Evolutionary conservation across 2,329 filamentous ascomycete species (phyloP), one percentile per base, ranked within the genome.

Genomic region (Periconia digitata): DNA sequence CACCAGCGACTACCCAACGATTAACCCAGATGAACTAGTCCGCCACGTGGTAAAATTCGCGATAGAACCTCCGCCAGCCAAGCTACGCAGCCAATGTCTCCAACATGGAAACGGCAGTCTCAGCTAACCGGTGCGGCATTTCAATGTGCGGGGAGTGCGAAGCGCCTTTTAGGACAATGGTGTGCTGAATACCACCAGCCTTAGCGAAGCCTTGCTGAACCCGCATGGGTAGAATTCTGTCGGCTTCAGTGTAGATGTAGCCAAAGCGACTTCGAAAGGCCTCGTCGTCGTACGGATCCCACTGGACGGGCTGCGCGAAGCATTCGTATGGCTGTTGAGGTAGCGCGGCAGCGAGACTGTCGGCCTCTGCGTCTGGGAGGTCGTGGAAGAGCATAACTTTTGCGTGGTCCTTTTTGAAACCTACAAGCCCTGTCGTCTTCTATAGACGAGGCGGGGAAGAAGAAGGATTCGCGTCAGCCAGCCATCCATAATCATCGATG

Each of bases 201-300:
- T 40, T 37, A 35, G 64, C 45, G 18, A 63, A 53, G n/a, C 44
- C 41, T 16, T 66, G 48, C 47, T 69, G 63, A 2, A 60, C 23
- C 3, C 48, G 37, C 5, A 52, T 43, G 6, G 59, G 53, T n/a
- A 70, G 29, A 1, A 58, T 59, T 18, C 43, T 49, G 37, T 70
- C 63, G 20, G 66, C 42, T 18, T 43, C 49, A 7, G 46, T 49
- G 22, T 45, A 41, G 23, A 52, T 43, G 23, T 52, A 52, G 15
- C 27, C 49, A 24, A 45, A 48, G 10, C 17, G 22, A 24, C 39
- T 35, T 21, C 24, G 10, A 23, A 45, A 52, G 21, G 10, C 27
- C 1, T 40, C 40, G 17, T 49, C 49, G 15, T 32, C 17, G 15
- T 49, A 49, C 15, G 49, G 49, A 24, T 48, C 46, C 20, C 40